Evolutionary conservation across 2,329 filamentous ascomycete species (phyloP).

Genomic region (Colletotrichum sp.): DNA sequence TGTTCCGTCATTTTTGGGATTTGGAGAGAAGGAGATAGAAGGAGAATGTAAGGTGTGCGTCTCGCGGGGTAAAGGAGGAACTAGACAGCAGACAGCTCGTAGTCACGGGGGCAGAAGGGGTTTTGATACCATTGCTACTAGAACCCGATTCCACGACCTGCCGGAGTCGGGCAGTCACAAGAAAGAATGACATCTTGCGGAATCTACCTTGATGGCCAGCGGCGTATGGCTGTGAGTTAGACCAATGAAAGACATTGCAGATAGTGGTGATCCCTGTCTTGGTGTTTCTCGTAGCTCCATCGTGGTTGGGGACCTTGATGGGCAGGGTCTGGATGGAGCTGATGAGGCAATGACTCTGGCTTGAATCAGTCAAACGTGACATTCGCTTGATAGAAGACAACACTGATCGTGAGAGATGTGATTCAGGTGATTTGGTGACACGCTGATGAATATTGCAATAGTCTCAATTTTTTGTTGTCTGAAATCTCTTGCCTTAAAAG

Average conservation of each 20-base stretch:
- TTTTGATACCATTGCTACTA: neutral
- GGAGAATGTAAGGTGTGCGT: neutral
- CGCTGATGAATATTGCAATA: neutral
- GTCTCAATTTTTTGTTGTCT: neutral
- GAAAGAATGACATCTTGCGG: neutral
- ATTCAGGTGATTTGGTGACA: neutral
- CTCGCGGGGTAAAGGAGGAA: neutral
- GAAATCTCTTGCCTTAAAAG: neutral
- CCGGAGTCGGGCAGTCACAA: neutral
- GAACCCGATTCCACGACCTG: neutral
- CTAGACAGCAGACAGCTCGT: neutral
- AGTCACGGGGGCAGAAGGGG: neutral
- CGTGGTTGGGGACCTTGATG: constrained; percentile 14
- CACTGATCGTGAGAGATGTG: neutral
- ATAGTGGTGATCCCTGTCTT: constrained; percentile 9
- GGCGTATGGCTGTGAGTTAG: neutral
- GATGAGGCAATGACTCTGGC: neutral
- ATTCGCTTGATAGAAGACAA: neutral
- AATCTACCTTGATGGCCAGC: constrained; percentile 17
- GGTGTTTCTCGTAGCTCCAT: constrained; percentile 6
- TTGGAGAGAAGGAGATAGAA: neutral
- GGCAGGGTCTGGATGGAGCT: neutral
- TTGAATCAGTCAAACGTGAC: neutral
- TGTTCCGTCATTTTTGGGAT: constrained; percentile 4
- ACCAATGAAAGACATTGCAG: neutral